Conservation (phyloP, 108 stramenopile species). For the Mayamaea pseudoterrestris region DNA sequence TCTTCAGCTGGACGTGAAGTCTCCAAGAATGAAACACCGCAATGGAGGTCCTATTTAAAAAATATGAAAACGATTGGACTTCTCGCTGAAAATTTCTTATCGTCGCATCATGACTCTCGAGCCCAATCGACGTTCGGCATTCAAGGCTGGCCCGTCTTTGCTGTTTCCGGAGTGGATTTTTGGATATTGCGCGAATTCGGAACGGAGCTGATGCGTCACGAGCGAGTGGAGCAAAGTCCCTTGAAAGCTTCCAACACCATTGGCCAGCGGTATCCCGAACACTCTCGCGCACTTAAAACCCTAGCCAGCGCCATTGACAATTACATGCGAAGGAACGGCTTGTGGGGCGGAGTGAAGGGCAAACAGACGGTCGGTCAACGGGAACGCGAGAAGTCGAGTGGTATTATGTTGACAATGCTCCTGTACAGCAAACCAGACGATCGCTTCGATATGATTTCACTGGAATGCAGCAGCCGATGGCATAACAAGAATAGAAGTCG, state of each 20-base stretch:
- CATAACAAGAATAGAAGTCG: no score
- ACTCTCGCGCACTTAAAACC: conserved; percentile 35
- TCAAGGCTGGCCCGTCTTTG: conserved; percentile 26
- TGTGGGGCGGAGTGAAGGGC: conserved; percentile 9
- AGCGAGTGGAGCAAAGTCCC: conserved; percentile 10
- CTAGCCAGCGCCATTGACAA: conserved; percentile 31
- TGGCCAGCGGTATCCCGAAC: conserved; percentile 19
- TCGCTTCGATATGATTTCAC: conserved; percentile 41
- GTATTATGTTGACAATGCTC: conserved; percentile 13
- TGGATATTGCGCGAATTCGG: conserved; percentile 41
- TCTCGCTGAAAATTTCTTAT: conserved; percentile 18
- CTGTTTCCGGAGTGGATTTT: conserved; percentile 29
- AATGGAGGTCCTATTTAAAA: conserved; percentile 26
- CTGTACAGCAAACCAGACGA: conserved; percentile 41
- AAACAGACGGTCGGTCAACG: neutral
- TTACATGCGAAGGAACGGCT: conserved; percentile 24
- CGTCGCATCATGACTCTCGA: conserved; percentile 1
- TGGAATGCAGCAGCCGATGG: conserved; percentile 3
- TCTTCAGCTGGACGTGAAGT: conserved; percentile 14
- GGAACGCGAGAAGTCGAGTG: neutral
- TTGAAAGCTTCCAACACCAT: conserved; percentile 8
- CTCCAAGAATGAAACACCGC: conserved; percentile 20
- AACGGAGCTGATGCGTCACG: conserved; percentile 25
- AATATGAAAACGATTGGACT: conserved; percentile 21
- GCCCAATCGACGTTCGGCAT: neutral